A percentile compares a stretch with the other conserved stretches of the same genome.
These are phyloP conservation scores for Yamadazyma ubonensis DNA, from an alignment of 805 yeast genomes.

Conservation along the genomic window DNA sequence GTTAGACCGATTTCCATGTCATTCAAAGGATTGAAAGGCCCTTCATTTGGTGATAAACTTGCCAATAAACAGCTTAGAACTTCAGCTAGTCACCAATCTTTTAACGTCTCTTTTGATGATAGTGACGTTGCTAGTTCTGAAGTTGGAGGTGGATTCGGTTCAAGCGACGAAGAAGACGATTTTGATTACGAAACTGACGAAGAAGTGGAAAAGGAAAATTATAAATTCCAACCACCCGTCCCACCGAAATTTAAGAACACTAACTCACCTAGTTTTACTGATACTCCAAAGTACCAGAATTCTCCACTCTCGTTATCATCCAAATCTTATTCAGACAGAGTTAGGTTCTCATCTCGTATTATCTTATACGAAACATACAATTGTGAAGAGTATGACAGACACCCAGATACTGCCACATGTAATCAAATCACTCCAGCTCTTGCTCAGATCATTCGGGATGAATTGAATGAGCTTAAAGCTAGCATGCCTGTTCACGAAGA, in stretches of 20 bases:
- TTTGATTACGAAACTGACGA: conserved; percentile 12
- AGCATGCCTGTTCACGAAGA: conserved; percentile 82
- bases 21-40: conserved; percentile 61
- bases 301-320: conserved; percentile 4
- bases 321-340: conserved; percentile 25
- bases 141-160: conserved; percentile 43
- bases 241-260: conserved; percentile 3
- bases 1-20: conserved; percentile 48
- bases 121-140: conserved; percentile 25
- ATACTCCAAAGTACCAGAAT: conserved; percentile 1
- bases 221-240: conserved; percentile 6
- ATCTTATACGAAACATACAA: conserved; percentile 82
- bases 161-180: conserved; percentile 23
- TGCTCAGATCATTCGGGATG: conserved; percentile 84
- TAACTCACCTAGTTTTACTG: background rate
- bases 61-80: conserved; percentile 28
- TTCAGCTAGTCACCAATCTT: conserved; percentile 42
- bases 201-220: conserved; percentile 8
- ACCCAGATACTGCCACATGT: conserved; percentile 90
- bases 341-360: conserved; percentile 76
- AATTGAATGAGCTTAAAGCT: conserved; percentile 73
- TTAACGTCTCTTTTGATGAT: conserved; percentile 38
- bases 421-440: conserved; percentile 82
- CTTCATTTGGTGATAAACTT: conserved; percentile 47
- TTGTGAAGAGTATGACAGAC: conserved; percentile 84